Percentiles rank a stretch among this genome's conserved stretches.
Evolutionary conservation across 1,284 basidiomycete genomes (phyloP).

Genomic region (Microbotryomycetes sp.): DNA sequence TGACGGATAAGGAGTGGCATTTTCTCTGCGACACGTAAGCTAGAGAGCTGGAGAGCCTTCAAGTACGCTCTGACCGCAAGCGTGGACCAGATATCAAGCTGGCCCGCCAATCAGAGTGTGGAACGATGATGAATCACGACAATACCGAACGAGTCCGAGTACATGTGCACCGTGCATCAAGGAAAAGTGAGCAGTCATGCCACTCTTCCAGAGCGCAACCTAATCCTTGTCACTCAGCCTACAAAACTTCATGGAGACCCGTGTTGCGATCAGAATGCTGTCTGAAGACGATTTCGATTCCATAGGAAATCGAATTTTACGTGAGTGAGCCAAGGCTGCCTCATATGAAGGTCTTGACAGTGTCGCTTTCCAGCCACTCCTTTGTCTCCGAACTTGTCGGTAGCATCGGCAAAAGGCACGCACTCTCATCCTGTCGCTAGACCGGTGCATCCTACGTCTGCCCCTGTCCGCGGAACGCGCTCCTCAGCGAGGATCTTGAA

Average conservation of each 20-base stretch:
- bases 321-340: neutral
- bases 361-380: neutral
- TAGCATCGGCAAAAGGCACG: too few relatives aligned
- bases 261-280: slow-evolving; percentile 9
- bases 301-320: slow-evolving; percentile 4
- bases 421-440: neutral
- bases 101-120: slow-evolving; percentile 17
- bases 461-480: neutral
- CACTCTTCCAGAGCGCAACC: neutral
- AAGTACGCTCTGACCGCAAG: neutral
- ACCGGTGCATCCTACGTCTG: neutral
- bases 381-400: too few relatives aligned
- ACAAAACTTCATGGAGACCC: slow-evolving; percentile 10
- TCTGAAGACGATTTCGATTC: slow-evolving; percentile 11
- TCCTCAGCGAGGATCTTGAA: slow-evolving; percentile 7
- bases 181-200: slow-evolving; percentile 4
- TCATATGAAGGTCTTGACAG: neutral
- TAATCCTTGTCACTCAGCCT: neutral
- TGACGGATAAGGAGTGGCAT: slow-evolving; percentile 59
- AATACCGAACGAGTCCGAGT: neutral
- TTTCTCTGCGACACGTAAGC: slow-evolving; percentile 50
- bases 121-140: neutral
- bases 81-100: slow-evolving; percentile 15
- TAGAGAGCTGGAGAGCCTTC: neutral
- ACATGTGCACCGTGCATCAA: slow-evolving; percentile 13